phyloP scores from a whole-genome alignment of 306 rosid species.

The Mimosa bimucronata region DNA sequence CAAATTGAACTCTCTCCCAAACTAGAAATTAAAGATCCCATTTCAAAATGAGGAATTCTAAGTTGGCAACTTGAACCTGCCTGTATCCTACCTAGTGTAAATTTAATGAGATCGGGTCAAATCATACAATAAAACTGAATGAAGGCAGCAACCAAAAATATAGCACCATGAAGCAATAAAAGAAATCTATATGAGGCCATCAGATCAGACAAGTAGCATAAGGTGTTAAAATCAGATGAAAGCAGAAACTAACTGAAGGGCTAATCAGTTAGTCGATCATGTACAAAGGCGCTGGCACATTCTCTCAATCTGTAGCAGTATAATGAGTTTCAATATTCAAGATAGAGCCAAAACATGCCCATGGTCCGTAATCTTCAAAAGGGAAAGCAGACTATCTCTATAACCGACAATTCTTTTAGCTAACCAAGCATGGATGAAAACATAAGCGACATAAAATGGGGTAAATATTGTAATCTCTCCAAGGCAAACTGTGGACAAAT shows the following conservation, averaged over 20 bases:
- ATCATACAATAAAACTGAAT: neutral
- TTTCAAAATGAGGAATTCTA: neutral
- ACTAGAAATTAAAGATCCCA: neutral
- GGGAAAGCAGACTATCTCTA: conserved; percentile 7
- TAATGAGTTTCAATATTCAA: conserved; percentile 14
- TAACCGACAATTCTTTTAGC: conserved; percentile 13
- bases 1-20: conserved; percentile 12
- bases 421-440: neutral
- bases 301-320: neutral
- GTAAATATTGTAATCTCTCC: neutral
- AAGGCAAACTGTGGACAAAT: neutral
- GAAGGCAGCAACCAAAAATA: neutral
- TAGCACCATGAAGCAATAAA: neutral
- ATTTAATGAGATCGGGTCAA: conserved; percentile 10
- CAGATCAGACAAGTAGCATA: neutral
- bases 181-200: neutral
- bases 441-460: neutral
- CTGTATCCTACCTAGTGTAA: neutral
- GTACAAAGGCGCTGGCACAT: neutral
- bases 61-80: conserved; percentile 6
- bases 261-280: neutral
- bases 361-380: conserved; percentile 18
- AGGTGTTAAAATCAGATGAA: conserved; percentile 8
- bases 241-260: neutral
- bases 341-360: conserved; percentile 1